Evolutionary conservation across 108 stramenopile species (phyloP), one percentile per base, ranked within the genome.

Genomic region (Parmales sp.): DNA sequence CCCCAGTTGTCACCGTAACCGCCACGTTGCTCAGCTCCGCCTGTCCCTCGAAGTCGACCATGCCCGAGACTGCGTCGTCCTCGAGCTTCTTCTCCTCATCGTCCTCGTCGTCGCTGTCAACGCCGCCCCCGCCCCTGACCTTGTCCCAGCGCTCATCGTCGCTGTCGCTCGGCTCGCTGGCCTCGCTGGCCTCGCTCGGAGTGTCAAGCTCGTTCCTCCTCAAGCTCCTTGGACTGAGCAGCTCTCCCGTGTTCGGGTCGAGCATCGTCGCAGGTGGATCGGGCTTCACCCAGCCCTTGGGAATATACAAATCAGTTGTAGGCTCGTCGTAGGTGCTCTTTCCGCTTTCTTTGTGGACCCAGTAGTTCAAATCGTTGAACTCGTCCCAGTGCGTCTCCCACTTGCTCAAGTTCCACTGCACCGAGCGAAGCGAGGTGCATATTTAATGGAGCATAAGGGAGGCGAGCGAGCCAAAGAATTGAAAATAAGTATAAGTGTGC

Each of bases 321-420:
- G 78, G 78, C 66, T 76, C 69, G 25, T 76, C 70, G 5, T 45
- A 79, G 1, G 31, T 64, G 22, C 50, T 25, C 64, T 73, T 68
- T 1, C 68, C 38, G 6, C 65, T 74, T 4, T 41, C 43, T 6
- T 54, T 9, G 51, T 80, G 65, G 5, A 80, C 69, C 76, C 76
- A 80, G 0, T 70, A 44, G 0, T 60, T 64, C 1, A 76, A 20
- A 26, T 80, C 76, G 41, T 74, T 80, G 60, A 69, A 80, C 37
- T 79, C 68, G 64, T 80, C 79, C 69, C 76, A 80, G 23, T 51
- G 5, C 64, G 74, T 69, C 0, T 70, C 29, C 66, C 76, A 80
- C 25, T 45, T 51, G 22, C 37, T 34, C 54, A 19, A 37, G 65
- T 31, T 75, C 76, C 41, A 34, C 16, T 43, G n/a, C n/a, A n/a